phyloP scores from a whole-genome alignment of 1,284 basidiomycete genomes.

The Puccinia triticina region DNA sequence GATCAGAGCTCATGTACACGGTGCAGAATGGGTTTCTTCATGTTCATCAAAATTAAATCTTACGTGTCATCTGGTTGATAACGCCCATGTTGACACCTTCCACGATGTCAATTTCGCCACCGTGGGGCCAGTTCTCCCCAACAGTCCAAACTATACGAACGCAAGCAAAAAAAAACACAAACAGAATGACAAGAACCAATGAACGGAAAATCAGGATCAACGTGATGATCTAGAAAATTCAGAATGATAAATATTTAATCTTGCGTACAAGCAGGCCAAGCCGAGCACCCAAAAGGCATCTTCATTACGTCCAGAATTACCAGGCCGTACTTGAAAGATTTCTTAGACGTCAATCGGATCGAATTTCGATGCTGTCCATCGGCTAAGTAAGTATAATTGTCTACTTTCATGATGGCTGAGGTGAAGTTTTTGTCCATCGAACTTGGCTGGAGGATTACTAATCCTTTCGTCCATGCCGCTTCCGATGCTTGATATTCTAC shows the following conservation, averaged over 20 bases:
- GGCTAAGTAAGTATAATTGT: conserved; percentile 73
- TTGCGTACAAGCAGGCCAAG: conserved; percentile 72
- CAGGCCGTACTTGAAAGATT: conserved; percentile 70
- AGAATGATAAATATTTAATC: neutral
- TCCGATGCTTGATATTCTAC: conserved; percentile 66
- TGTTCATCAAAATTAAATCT: neutral
- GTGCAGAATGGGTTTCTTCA: neutral
- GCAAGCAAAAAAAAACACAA: neutral
- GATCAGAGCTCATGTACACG: conserved; percentile 52
- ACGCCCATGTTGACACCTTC: conserved; percentile 68
- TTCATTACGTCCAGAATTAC: conserved; percentile 74
- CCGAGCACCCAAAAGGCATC: conserved; percentile 77
- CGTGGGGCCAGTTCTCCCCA: conserved; percentile 71
- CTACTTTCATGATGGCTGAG: conserved; percentile 71
- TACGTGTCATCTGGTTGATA: conserved; percentile 40
- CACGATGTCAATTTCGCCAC: conserved; percentile 73
- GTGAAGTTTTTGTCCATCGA: conserved; percentile 60
- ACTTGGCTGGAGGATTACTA: conserved; percentile 70
- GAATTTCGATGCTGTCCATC: conserved; percentile 68
- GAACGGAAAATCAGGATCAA: neutral
- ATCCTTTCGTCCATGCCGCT: conserved; percentile 64
- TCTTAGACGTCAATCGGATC: conserved; percentile 72
- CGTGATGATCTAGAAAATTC: neutral
- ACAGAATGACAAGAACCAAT: conserved; percentile 62
- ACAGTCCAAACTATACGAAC: conserved; percentile 62